A percentile compares a stretch with the other conserved stretches of the same genome.
Conservation (phyloP, 768 basidiomycete species). For the Termitomyces sp. region DNA sequence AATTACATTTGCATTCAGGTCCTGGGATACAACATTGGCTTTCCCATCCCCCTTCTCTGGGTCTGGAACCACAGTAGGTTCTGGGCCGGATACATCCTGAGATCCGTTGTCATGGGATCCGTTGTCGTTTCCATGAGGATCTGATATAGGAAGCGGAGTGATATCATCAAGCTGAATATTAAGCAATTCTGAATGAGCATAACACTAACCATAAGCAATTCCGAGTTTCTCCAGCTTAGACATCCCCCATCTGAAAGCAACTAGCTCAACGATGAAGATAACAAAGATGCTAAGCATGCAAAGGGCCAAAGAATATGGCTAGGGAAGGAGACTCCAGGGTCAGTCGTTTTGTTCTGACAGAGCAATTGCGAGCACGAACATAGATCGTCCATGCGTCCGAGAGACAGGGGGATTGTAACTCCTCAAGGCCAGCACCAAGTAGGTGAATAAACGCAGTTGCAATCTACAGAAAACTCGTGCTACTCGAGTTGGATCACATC, state of each 20-base stretch:
- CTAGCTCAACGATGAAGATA: constrained; percentile 81
- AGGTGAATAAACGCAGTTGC: constrained; percentile 89
- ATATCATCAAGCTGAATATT: not conserved
- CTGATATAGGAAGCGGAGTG: constrained; percentile 24
- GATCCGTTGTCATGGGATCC: constrained; percentile 48
- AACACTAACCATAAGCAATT: constrained; percentile 46
- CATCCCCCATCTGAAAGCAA: constrained; percentile 85
- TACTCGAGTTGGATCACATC: not conserved
- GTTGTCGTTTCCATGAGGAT: constrained; percentile 59
- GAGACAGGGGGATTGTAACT: constrained; percentile 66
- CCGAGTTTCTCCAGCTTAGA: constrained; percentile 64
- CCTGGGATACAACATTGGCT: constrained; percentile 22
- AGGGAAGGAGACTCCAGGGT: not conserved
- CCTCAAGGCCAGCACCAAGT: constrained; percentile 67
- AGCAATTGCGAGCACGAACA: not conserved
- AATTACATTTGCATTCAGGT: constrained; percentile 1
- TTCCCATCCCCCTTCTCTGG: not conserved
- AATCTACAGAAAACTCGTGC: constrained; percentile 41
- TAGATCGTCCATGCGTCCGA: constrained; percentile 65
- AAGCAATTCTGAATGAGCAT: not conserved
- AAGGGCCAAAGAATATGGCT: constrained; percentile 82
- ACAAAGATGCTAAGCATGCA: constrained; percentile 75
- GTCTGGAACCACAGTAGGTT: constrained; percentile 17
- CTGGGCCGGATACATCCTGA: constrained; percentile 68
- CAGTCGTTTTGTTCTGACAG: not conserved